phyloP scores from a whole-genome alignment of 352 stramenopile genomes.

The Peronospora belbahrii region DNA sequence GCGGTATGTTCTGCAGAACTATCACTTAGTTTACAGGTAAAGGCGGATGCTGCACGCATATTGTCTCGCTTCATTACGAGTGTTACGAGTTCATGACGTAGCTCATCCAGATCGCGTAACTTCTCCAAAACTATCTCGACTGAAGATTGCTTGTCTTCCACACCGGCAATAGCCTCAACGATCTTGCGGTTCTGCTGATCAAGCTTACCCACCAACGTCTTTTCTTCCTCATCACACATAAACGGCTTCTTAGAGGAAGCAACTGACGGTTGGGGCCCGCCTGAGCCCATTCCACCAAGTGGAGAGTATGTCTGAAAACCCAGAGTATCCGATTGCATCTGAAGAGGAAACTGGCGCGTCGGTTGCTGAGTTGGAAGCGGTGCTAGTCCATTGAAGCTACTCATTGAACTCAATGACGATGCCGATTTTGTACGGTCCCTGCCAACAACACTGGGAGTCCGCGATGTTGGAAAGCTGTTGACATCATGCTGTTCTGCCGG shows the following conservation, averaged over 20 bases:
- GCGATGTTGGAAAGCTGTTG: constrained; percentile 9
- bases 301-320: constrained; percentile 12
- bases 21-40: constrained; percentile 3
- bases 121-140: constrained; percentile 60
- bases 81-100: constrained; percentile 60
- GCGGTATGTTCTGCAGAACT: constrained; percentile 24
- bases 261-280: not conserved
- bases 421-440: constrained; percentile 35
- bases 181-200: constrained; percentile 52
- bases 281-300: constrained; percentile 16
- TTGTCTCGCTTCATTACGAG: constrained; percentile 62
- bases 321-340: constrained; percentile 13
- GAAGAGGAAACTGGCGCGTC: constrained; percentile 15
- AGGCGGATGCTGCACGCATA: constrained; percentile 26
- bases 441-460: constrained; percentile 3
- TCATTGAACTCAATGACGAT: constrained; percentile 37
- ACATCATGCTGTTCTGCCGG: constrained; percentile 11
- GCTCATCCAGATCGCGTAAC: constrained; percentile 59
- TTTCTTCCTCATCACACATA: constrained; percentile 50
- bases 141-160: constrained; percentile 57
- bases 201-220: constrained; percentile 38
- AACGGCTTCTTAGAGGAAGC: constrained; percentile 35
- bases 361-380: constrained; percentile 12
- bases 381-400: constrained; percentile 25
- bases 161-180: constrained; percentile 26